Conservation (phyloP, 2,329 filamentous ascomycete species). For the Chaetomium sp. region DNA sequence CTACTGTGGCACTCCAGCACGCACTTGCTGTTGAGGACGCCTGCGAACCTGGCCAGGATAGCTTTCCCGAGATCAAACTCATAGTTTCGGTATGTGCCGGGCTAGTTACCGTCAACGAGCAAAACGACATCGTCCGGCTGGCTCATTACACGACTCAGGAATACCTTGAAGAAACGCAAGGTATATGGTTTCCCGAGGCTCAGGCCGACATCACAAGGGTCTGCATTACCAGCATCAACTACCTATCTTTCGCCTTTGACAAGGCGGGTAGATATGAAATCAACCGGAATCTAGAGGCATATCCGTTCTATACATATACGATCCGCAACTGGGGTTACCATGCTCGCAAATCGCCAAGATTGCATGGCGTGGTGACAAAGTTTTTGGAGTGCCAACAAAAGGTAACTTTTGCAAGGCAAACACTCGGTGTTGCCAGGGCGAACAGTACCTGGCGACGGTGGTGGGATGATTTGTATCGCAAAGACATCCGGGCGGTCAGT, state of each 20-base stretch:
- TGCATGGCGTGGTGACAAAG: too few species aligned
- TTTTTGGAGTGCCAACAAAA: too few species aligned
- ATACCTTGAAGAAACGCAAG: slow-evolving; percentile 40
- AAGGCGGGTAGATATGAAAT: slow-evolving; percentile 27
- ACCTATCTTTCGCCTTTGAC: slow-evolving; percentile 21
- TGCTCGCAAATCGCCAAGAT: slow-evolving; percentile 24
- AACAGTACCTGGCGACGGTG: too few species aligned
- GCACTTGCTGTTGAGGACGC: slow-evolving; percentile 42
- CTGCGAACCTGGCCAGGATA: slow-evolving; percentile 38
- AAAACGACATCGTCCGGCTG: slow-evolving; percentile 42
- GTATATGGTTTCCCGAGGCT: slow-evolving; percentile 10
- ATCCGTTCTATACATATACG: slow-evolving; percentile 41
- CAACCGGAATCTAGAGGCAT: slow-evolving; percentile 29
- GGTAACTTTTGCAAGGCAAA: too few species aligned
- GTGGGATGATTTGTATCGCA: too few species aligned
- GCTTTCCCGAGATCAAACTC: slow-evolving; percentile 35
- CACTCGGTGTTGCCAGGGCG: too few species aligned
- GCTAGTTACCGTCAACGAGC: slow-evolving; percentile 42
- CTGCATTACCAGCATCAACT: slow-evolving; percentile 33
- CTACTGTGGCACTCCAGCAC: slow-evolving; percentile 41
- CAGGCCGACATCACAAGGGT: slow-evolving; percentile 18
- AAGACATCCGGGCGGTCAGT: not conserved
- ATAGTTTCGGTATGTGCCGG: slow-evolving; percentile 43
- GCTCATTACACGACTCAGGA: slow-evolving; percentile 48
- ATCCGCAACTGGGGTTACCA: slow-evolving; percentile 42